phyloP scores from a whole-genome alignment of 192 early-diverging fungal species.

The Umbelopsis vinacea region DNA sequence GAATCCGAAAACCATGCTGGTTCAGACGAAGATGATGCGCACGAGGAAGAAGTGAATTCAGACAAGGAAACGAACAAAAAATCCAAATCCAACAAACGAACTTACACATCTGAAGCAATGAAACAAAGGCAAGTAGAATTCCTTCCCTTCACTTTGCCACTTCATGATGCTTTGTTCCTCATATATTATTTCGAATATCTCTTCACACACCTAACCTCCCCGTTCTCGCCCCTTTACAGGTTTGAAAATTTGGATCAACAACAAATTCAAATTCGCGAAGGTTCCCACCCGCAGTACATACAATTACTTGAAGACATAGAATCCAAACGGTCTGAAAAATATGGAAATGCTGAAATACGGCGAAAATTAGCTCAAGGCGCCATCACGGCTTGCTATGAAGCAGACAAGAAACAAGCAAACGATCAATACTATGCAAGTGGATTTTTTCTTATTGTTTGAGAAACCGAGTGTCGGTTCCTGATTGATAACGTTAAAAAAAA shows the following conservation, averaged over 20 bases:
- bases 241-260: conserved; percentile 21
- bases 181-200: not conserved
- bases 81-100: conserved; percentile 12
- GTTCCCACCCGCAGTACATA: conserved; percentile 38
- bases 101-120: conserved; percentile 2
- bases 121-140: conserved; percentile 6
- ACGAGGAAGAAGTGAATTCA: conserved; percentile 4
- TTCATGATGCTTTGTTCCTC: not conserved
- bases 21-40: conserved; percentile 2
- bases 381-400: conserved; percentile 26
- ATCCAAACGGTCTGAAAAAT: conserved; percentile 33
- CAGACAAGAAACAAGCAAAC: conserved; percentile 33
- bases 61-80: conserved; percentile 11
- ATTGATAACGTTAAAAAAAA: not conserved
- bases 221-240: not conserved
- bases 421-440: conserved; percentile 38
- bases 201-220: not conserved
- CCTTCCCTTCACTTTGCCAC: not conserved
- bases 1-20: conserved; percentile 4
- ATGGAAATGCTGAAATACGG: conserved; percentile 25
- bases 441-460: not conserved
- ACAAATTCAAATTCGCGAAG: conserved; percentile 21
- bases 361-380: conserved; percentile 26
- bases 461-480: not conserved
- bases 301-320: conserved; percentile 34